Evolutionary conservation across 1,284 basidiomycete genomes (phyloP).

Genomic region (Coriolopsis trogii): DNA sequence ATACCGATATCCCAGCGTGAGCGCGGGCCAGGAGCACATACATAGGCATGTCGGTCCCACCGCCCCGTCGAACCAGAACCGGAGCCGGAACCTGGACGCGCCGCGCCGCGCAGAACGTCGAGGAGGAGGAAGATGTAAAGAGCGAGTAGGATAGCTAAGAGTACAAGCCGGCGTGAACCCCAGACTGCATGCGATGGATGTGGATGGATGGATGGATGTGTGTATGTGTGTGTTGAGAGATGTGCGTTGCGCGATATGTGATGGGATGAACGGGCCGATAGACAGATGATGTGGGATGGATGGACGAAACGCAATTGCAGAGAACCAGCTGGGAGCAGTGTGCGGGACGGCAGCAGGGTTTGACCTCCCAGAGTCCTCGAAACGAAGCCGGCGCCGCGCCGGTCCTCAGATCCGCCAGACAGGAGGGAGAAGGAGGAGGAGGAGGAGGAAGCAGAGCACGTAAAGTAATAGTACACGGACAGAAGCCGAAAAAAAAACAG

Average conservation of each 20-base stretch:
- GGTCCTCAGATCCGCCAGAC: background rate
- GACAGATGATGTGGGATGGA: background rate
- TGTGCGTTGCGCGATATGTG: background rate
- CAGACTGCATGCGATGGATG: constrained; percentile 12
- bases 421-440: background rate
- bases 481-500: background rate
- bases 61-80: no score
- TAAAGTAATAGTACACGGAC: constrained; percentile 11
- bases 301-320: no score
- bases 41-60: no score
- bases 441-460: constrained; percentile 5
- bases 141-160: background rate
- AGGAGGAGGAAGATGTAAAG: no score
- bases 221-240: background rate
- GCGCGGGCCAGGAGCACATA: no score
- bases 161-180: constrained; percentile 13
- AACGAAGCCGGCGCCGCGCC: no score
- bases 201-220: background rate
- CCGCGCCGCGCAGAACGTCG: no score
- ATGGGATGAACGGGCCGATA: background rate
- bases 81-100: no score
- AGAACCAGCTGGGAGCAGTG: no score
- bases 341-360: no score
- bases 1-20: no score
- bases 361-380: no score